Base-by-base conservation (phyloP, 345 rosid genomes). In the Hibiscus tridactylites region DNA sequence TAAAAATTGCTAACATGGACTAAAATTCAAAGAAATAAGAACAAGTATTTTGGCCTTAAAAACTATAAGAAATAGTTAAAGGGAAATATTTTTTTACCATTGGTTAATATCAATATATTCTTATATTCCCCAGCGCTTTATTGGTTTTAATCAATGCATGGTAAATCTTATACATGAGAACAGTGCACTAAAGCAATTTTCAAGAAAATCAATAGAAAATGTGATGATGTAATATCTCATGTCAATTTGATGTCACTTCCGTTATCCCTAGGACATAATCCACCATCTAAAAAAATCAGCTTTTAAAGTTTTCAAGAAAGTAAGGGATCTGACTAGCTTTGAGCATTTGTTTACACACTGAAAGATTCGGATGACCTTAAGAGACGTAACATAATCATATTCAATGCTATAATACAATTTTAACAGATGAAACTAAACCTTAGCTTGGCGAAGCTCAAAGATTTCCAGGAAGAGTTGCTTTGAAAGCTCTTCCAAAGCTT, bases 391-490 rank as follows among this genome's bases (percentile, higher is more conserved):
- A 46, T 3, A n/a, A 65, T 33, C 37, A 33, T 33, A 33, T 33
- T 33, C 37, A 5, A 33, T 33, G 37, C 5, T 33, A 31, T 31
- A 31, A 31, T 3, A 31, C 16, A 78, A 46, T 50, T 68, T 63
- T 19, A 31, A 63, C 5, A 13, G 19, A 8, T 11, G 39, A 72
- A 61, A 76, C 76, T 24, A 77, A 73, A 92, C 97, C 97, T 92
- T 95, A 75, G 99, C 93, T 74, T 92, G 97, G 75, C 91, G 97
- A 82, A 95, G 97, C 85, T 95, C 99, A 79, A 89, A 95, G 47
- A 95, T 92, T 81, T 95, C 99, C 86, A 95, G 76, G 84, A 95
- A 95, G 31, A 95, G 85, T 80, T 95, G 99, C 89, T 92, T 95
- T 31, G 99, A 95, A 29, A 95, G 90, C 83, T 92, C 99, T 74